Conservation (phyloP, 768 basidiomycete genomes). For the Ephemerocybe angulata region DNA sequence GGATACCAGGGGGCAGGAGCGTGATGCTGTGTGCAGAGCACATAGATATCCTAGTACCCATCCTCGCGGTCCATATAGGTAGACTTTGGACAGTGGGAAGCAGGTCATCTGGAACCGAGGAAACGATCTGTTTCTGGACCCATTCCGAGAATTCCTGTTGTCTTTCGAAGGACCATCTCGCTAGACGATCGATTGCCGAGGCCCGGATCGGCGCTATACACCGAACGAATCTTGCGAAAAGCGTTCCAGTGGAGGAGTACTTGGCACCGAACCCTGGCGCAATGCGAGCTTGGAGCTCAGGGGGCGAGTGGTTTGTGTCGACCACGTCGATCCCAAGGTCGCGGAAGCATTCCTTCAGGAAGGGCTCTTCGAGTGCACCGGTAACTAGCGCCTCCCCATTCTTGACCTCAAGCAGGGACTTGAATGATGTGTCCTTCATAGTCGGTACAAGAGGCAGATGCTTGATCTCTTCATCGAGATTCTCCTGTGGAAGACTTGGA, state of each 20-base stretch:
- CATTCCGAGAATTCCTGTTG: conserved; percentile 28
- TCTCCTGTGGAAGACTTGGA: conserved; percentile 9
- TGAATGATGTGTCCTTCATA: conserved; percentile 18
- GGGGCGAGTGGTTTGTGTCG: conserved; percentile 15
- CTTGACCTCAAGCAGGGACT: conserved; percentile 30
- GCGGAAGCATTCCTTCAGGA: conserved; percentile 16
- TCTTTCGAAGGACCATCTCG: conserved; percentile 13
- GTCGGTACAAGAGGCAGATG: conserved; percentile 35
- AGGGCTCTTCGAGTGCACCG: conserved; percentile 9
- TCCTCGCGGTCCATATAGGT: conserved; percentile 27
- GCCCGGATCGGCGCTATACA: conserved; percentile 3
- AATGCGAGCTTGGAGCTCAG: conserved; percentile 15
- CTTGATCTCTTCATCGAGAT: conserved; percentile 14
- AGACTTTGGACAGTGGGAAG: conserved; percentile 22
- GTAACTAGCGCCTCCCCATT: conserved; percentile 23
- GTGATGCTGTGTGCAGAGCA: conserved; percentile 1
- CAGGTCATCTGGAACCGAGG: conserved; percentile 10
- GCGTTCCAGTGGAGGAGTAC: conserved; percentile 14
- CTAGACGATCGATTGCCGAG: conserved; percentile 15
- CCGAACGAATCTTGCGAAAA: conserved; percentile 18
- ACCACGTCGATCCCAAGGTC: conserved; percentile 25
- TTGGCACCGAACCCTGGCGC: conserved; percentile 12
- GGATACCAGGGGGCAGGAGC: conserved; percentile 4
- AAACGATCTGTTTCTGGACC: conserved; percentile 20
- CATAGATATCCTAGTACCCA: not conserved